These are phyloP conservation scores for Exidia glandulosa DNA, from an alignment of 768 basidiomycete genomes.

Conservation along the genomic window DNA sequence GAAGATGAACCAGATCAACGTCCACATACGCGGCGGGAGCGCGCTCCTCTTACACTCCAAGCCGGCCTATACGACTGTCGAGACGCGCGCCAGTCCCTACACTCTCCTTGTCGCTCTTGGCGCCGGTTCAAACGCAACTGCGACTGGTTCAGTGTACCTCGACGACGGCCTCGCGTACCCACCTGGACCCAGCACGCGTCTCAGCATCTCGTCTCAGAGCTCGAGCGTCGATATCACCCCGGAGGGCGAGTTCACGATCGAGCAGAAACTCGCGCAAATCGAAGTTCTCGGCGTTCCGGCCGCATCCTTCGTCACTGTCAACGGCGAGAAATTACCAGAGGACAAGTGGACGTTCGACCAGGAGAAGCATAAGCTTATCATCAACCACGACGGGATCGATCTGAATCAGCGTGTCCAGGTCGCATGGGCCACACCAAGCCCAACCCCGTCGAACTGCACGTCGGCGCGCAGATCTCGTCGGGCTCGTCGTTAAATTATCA, in stretches of 20 bases:
- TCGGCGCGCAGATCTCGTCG: too few relatives aligned
- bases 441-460: too few relatives aligned
- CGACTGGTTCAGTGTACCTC: constrained; percentile 2
- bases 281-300: constrained; percentile 42
- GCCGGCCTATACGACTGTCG: constrained; percentile 1
- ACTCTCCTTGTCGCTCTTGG: not conserved
- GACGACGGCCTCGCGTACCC: constrained; percentile 32
- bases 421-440: not conserved
- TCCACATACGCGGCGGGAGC: constrained; percentile 19
- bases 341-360: not conserved
- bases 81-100: not conserved
- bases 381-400: not conserved
- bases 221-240: constrained; percentile 28
- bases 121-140: not conserved
- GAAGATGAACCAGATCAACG: constrained; percentile 18
- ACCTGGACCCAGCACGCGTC: constrained; percentile 37
- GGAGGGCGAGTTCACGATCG: constrained; percentile 31
- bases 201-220: constrained; percentile 32
- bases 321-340: not conserved
- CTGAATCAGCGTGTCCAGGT: not conserved
- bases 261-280: constrained; percentile 37
- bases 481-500: too few relatives aligned
- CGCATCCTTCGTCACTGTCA: not conserved
- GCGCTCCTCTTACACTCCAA: constrained; percentile 14
- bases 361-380: not conserved